phyloP scores from a whole-genome alignment of 129 eudicot species.

The Pseudognaphalium luteoalbum region DNA sequence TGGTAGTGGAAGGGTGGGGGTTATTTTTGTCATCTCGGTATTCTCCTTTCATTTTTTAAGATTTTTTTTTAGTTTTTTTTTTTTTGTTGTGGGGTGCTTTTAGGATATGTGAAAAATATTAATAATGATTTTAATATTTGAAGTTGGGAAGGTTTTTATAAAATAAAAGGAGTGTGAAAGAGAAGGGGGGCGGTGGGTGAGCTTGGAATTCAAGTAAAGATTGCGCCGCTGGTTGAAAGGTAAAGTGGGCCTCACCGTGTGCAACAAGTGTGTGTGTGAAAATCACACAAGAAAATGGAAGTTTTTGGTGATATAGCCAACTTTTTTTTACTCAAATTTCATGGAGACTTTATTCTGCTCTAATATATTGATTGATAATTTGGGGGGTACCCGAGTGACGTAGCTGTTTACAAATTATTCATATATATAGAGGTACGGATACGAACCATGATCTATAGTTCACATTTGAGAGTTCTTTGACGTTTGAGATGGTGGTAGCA shows the following conservation, averaged over 20 bases:
- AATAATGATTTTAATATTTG: not conserved
- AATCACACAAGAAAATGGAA: not conserved
- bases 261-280: constrained; percentile 21
- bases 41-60: constrained; percentile 54
- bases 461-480: too few relatives aligned
- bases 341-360: too few relatives aligned
- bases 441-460: too few relatives aligned
- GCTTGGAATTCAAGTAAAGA: constrained; percentile 66
- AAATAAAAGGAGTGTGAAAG: constrained; percentile 16
- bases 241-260: constrained; percentile 33
- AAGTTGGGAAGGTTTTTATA: not conserved
- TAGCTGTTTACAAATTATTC: too few relatives aligned
- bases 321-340: too few relatives aligned
- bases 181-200: constrained; percentile 45
- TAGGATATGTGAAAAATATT: not conserved
- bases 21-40: constrained; percentile 37
- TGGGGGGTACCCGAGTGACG: too few relatives aligned
- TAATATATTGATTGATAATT: too few relatives aligned
- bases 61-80: not conserved
- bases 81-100: not conserved
- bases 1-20: constrained; percentile 33
- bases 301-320: too few relatives aligned
- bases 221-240: constrained; percentile 51
- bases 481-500: too few relatives aligned
- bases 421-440: too few relatives aligned